Evolutionary conservation across 1,284 basidiomycete genomes (phyloP).

Genomic region (Cryptococcus sp.): DNA sequence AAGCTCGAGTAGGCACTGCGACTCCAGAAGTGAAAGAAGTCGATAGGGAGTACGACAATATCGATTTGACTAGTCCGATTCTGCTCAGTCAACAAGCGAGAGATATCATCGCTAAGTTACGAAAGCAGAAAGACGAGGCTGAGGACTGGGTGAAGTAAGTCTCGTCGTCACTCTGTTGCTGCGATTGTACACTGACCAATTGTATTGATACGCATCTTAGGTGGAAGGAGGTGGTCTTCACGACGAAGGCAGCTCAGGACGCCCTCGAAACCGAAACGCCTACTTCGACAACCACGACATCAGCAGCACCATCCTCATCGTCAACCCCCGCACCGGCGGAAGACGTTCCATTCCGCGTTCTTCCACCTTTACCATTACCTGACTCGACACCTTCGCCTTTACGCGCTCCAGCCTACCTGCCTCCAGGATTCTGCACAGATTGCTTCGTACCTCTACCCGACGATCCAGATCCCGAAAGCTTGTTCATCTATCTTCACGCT

Average conservation of each 20-base stretch:
- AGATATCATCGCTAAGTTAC: conserved; percentile 75
- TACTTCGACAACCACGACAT: not conserved
- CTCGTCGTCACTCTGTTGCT: too few species aligned
- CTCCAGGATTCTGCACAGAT: conserved; percentile 64
- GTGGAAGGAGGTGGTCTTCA: conserved; percentile 50
- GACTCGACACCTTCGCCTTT: conserved; percentile 17
- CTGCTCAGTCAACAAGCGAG: conserved; percentile 80
- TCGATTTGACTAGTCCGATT: conserved; percentile 86
- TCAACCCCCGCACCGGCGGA: conserved; percentile 1
- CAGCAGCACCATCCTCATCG: not conserved
- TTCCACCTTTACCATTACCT: not conserved
- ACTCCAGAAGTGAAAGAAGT: conserved; percentile 32
- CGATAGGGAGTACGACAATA: conserved; percentile 54
- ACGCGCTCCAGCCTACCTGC: conserved; percentile 53
- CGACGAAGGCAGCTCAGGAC: conserved; percentile 38
- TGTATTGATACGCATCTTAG: conserved; percentile 11
- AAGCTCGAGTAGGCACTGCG: conserved; percentile 30
- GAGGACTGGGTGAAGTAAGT: conserved; percentile 76
- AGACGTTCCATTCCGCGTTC: not conserved
- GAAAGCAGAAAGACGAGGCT: conserved; percentile 88
- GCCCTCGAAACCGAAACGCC: conserved; percentile 24
- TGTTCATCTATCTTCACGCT: conserved; percentile 94
- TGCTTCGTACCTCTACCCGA: conserved; percentile 88
- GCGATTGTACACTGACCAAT: not conserved
- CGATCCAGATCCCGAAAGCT: conserved; percentile 82